Evolutionary conservation across 768 basidiomycete species (phyloP), one percentile per base, ranked within the genome.

Genomic region (Sarcodon sp.): DNA sequence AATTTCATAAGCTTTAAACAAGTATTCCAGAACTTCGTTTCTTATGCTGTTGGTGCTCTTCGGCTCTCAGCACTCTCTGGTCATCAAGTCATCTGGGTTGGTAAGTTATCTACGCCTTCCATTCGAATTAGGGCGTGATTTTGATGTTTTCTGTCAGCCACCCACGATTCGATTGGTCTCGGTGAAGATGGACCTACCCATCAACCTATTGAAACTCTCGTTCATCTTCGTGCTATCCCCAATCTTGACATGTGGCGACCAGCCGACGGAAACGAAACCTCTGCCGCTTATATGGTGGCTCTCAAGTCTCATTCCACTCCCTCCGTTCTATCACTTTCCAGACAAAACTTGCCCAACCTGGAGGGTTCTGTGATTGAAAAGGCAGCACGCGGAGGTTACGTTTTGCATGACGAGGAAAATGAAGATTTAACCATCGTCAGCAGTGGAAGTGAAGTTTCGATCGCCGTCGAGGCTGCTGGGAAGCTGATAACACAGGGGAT

Each of bases 191-290:
- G 93, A 27, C 93, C 93, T 45, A 97, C 92, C 33, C 92, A 97
- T 64, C 92, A 96, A 65, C 93, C 93, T 47, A 72, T 96, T 45
- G 92, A 96, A 69, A 90, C 88, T 32, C 85, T 76, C 51, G 80
- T 77, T 39, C 86, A 83, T 64, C 71, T 96, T 64, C 87, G 93
- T 55, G 85, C 93, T 10, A 79, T 80, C 41, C 93, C 93, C 57
- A 94, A 97, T 70, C 68, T 88, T 46, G 85, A 87, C 53, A 89
- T 96, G 74, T 87, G 85, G 84, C 83, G 88, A 51, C 88, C 88
- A 5, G 89, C 91, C 27, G 91, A 96, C 62, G 92, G 93, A 33
- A 94, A 96, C 64, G 93, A 97, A 72, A 92, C 89, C n/a, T 91
- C 88, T 16, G 92, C 92, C 16, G 77, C 92, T 13, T 96, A 96